Evolutionary conservation across 345 rosid species (phyloP).

Genomic region (Euphorbia pulcherrima): DNA sequence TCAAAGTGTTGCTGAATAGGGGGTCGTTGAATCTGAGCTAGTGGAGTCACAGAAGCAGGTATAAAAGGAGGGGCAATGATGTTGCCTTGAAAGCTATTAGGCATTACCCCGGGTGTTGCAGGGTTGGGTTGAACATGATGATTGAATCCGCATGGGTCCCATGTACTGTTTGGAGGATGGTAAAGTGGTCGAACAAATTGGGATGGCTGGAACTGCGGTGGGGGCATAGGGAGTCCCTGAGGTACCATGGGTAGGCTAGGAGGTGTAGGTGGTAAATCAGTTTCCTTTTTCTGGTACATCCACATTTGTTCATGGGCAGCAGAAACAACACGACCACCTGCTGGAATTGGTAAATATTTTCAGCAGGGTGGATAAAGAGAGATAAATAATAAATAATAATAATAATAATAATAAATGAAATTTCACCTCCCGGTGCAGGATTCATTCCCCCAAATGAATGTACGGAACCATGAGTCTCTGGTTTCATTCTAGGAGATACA

Average conservation of each 20-base stretch:
- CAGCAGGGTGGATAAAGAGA: not conserved
- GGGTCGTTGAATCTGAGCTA: conserved; percentile 66
- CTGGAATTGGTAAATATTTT: conserved; percentile 30
- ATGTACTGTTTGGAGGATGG: conserved; percentile 61
- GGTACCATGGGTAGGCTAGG: conserved; percentile 46
- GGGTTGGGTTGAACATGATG: conserved; percentile 52
- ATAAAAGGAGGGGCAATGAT: conserved; percentile 59
- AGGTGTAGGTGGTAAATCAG: conserved; percentile 40
- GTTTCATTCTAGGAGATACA: conserved; percentile 57
- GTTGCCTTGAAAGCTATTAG: conserved; percentile 47
- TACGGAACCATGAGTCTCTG: conserved; percentile 47
- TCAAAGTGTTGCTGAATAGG: conserved; percentile 60
- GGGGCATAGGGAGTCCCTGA: conserved; percentile 54
- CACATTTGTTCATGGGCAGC: conserved; percentile 37
- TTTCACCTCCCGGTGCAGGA: conserved; percentile 53
- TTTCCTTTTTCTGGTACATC: conserved; percentile 34
- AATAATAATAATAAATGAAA: not conserved
- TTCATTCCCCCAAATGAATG: conserved; percentile 39
- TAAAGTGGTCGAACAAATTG: conserved; percentile 62
- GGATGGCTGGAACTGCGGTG: conserved; percentile 65
- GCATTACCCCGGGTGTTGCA: conserved; percentile 45
- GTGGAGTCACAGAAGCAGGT: conserved; percentile 72
- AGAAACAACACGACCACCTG: conserved; percentile 36
- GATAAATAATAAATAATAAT: not conserved
- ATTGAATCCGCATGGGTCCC: conserved; percentile 68